Conservation (phyloP, 2,329 filamentous ascomycete genomes). For the Massarina eburnea region DNA sequence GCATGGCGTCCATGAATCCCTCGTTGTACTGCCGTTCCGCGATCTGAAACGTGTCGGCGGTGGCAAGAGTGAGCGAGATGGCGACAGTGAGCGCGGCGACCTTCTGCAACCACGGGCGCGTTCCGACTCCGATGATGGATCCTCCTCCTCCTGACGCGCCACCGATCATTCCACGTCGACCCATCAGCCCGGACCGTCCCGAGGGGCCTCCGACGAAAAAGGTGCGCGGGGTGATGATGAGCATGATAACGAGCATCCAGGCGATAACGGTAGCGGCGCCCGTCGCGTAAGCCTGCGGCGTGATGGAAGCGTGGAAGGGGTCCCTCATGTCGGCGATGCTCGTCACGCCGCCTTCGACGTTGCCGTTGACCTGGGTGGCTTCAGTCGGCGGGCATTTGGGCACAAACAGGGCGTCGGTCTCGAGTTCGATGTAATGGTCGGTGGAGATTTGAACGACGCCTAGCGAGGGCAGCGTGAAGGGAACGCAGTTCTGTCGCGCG, state of each 20-base stretch:
- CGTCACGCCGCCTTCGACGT: slow-evolving; percentile 44
- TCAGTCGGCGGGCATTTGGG: slow-evolving; percentile 55
- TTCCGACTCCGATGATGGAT: slow-evolving; percentile 80
- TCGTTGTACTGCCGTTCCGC: slow-evolving; percentile 77
- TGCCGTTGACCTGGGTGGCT: slow-evolving; percentile 32
- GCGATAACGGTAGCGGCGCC: slow-evolving; percentile 88
- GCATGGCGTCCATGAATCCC: slow-evolving; percentile 77
- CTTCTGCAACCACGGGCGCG: slow-evolving; percentile 87
- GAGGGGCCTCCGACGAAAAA: slow-evolving; percentile 78
- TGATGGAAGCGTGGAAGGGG: slow-evolving; percentile 91
- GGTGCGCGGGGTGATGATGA: slow-evolving; percentile 91
- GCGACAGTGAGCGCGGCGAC: slow-evolving; percentile 65
- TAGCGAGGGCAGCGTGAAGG: slow-evolving; percentile 62
- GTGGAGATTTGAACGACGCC: slow-evolving; percentile 58
- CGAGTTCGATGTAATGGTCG: slow-evolving; percentile 61
- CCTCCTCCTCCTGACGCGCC: slow-evolving; percentile 61
- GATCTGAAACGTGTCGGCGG: slow-evolving; percentile 84
- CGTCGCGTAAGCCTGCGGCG: slow-evolving; percentile 90
- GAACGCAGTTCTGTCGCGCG: slow-evolving; percentile 56
- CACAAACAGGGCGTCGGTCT: slow-evolving; percentile 61
- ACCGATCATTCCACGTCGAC: slow-evolving; percentile 80
- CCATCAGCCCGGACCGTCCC: slow-evolving; percentile 70
- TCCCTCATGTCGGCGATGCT: slow-evolving; percentile 70
- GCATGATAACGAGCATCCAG: slow-evolving; percentile 90
- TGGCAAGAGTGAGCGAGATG: slow-evolving; percentile 90